Base-by-base conservation (phyloP, 495 filamentous ascomycete species). In the Annulohypoxylon stygium region DNA sequence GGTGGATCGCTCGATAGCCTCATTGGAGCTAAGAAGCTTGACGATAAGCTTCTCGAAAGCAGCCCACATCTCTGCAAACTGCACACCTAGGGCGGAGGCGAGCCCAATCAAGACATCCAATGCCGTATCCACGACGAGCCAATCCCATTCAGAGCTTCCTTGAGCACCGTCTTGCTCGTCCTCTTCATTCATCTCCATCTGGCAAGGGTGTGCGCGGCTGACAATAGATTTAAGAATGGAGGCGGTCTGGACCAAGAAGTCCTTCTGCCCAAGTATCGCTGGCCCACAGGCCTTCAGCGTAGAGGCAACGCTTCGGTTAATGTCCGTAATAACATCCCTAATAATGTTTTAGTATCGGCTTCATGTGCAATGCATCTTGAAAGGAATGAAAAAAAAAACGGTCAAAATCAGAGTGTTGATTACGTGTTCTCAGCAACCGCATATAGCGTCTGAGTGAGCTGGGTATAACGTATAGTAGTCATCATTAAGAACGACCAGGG, bases 381-480 rank as follows among this genome's bases (percentile, higher is more conserved):
- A 68, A 53, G 34, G 30, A 26, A 47, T 59, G 70, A 23, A 61
- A 54, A 57, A 54, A 57, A 58, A 48, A 69, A 76, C 34, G 18
- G 45, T 71, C 57, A 30, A 75, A 77, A 71, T 82, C 84, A 86
- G 81, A 82, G 80, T 83, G 20, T 81, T 74, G 83, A 63, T 61
- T 66, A 93, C 93, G 93, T 84, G 84, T 97, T 96, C 89, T 87
- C 94, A 94, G 91, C 95, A 97, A 88, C 83, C 88, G 88, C 92
- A 89, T 83, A 78, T 83, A 87, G 92, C 89, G 88, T 98, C 91
- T 91, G 92, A 97, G 95, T 97, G 95, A 98, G 94, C 94, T 98
- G 94, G 94, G 95, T 95, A 92, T 93, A 96, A 93, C 93, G 93
- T 89, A 83, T 81, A 81, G 82, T 88, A 81, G 83, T 97, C 93